Conservation (phyloP, 164 flowering plant species). For the Dillenia suffruticosa region DNA sequence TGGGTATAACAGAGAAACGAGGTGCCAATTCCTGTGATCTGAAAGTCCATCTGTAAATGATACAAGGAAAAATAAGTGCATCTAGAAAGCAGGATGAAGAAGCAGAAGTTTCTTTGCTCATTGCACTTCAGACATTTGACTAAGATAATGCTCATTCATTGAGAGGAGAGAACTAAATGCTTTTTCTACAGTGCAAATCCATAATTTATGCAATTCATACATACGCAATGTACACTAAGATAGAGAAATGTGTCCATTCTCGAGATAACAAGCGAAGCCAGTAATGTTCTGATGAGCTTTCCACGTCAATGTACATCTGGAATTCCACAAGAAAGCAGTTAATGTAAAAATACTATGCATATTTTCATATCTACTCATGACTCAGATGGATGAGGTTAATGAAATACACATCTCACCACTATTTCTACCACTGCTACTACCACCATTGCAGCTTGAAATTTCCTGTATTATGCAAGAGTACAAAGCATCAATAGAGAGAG, state of each 20-base stretch:
- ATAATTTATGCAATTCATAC: constrained; percentile 8
- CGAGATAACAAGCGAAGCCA: constrained; percentile 80
- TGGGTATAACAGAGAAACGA: constrained; percentile 80
- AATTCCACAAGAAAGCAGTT: constrained; percentile 3
- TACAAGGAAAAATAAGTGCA: neutral
- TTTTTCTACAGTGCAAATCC: neutral
- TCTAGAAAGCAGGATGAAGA: neutral
- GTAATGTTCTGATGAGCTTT: constrained; percentile 49
- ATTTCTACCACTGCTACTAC: constrained; percentile 70
- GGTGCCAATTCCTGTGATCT: constrained; percentile 73
- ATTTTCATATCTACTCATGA: constrained; percentile 4
- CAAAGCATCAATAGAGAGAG: neutral
- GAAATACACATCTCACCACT: constrained; percentile 37
- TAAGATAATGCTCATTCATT: too few species aligned
- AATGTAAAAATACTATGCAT: neutral
- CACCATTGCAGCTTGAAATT: constrained; percentile 86
- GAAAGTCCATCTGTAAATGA: constrained; percentile 73
- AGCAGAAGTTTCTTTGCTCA: neutral
- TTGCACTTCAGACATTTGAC: too few species aligned
- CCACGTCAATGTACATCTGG: constrained; percentile 71
- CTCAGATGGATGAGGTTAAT: neutral
- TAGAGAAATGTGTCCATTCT: constrained; percentile 80
- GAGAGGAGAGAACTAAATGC: neutral
- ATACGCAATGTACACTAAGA: constrained; percentile 84
- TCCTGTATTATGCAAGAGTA: constrained; percentile 44